Evolutionary conservation across 306 rosid species (phyloP).

Genomic region (Glycine tomentella): DNA sequence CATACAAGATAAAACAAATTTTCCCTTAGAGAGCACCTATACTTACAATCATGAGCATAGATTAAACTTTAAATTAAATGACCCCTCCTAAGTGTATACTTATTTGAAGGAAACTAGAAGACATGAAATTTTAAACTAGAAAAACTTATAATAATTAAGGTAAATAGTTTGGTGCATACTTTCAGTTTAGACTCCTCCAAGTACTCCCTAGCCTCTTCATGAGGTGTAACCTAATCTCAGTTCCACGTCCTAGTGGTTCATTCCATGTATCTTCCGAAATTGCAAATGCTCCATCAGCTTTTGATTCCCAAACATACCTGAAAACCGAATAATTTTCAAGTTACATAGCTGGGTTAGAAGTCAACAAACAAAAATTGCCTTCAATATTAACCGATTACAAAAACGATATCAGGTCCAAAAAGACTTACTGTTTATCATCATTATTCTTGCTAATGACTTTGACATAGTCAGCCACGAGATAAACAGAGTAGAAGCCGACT

Average conservation of each 20-base stretch:
- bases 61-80: background rate
- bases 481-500: conserved; percentile 98
- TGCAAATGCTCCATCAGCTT: conserved; percentile 98
- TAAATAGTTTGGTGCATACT: conserved; percentile 49
- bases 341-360: background rate
- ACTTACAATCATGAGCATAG: conserved; percentile 14
- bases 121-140: conserved; percentile 6
- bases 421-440: conserved; percentile 89
- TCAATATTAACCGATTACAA: background rate
- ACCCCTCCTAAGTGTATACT: background rate
- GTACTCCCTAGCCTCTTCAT: conserved; percentile 95
- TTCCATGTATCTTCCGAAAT: conserved; percentile 96
- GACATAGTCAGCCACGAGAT: conserved; percentile 95
- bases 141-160: background rate
- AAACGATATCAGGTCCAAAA: background rate
- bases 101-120: conserved; percentile 10
- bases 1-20: conserved; percentile 15
- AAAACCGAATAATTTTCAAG: conserved; percentile 1
- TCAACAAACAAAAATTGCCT: background rate
- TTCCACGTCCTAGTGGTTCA: conserved; percentile 97
- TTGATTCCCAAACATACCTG: conserved; percentile 99
- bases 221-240: conserved; percentile 92
- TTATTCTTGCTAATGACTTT: conserved; percentile 97
- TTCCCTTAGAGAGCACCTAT: background rate
- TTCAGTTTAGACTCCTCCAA: conserved; percentile 86